A percentile compares a stretch with the other conserved stretches of the same genome.
Conservation (phyloP, 2,329 filamentous ascomycete genomes). For the Nemania diffusa region DNA sequence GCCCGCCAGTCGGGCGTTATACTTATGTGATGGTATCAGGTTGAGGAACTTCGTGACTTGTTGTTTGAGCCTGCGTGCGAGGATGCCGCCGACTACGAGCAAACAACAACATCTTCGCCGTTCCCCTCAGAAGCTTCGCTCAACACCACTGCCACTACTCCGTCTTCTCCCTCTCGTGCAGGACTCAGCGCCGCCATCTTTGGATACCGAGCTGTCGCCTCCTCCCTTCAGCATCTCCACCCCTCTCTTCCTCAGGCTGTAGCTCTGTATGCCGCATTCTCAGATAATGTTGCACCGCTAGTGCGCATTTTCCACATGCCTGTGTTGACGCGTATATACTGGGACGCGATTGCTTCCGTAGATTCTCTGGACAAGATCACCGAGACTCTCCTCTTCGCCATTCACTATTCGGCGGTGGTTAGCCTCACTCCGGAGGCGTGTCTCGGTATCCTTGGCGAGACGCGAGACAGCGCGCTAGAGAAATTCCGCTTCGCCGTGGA, state of each 20-base stretch:
- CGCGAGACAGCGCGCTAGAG: constrained; percentile 58
- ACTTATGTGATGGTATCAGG: constrained; percentile 15
- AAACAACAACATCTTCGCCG: neutral
- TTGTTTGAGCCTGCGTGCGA: constrained; percentile 27
- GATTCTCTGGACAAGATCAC: constrained; percentile 50
- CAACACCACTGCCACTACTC: constrained; percentile 1
- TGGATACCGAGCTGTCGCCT: constrained; percentile 36
- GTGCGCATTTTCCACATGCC: constrained; percentile 47
- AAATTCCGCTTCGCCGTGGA: constrained; percentile 71
- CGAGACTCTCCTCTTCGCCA: constrained; percentile 62
- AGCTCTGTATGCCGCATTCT: constrained; percentile 36
- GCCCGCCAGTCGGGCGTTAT: neutral
- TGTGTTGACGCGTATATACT: constrained; percentile 39
- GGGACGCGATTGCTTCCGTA: constrained; percentile 36
- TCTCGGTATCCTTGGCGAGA: constrained; percentile 59
- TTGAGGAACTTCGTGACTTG: constrained; percentile 34
- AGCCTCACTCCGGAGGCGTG: constrained; percentile 60
- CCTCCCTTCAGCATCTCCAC: constrained; percentile 37
- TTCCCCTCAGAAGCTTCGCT: constrained; percentile 3
- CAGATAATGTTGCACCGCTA: constrained; percentile 40
- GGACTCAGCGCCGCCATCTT: constrained; percentile 37
- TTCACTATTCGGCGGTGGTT: constrained; percentile 68
- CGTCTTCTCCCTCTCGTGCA: neutral
- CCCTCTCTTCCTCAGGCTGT: constrained; percentile 34
- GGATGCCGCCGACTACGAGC: constrained; percentile 7